A percentile compares a stretch with the other conserved stretches of the same genome.
phyloP scores from a whole-genome alignment of 2,329 filamentous ascomycete species.

The Neurospora sp. region DNA sequence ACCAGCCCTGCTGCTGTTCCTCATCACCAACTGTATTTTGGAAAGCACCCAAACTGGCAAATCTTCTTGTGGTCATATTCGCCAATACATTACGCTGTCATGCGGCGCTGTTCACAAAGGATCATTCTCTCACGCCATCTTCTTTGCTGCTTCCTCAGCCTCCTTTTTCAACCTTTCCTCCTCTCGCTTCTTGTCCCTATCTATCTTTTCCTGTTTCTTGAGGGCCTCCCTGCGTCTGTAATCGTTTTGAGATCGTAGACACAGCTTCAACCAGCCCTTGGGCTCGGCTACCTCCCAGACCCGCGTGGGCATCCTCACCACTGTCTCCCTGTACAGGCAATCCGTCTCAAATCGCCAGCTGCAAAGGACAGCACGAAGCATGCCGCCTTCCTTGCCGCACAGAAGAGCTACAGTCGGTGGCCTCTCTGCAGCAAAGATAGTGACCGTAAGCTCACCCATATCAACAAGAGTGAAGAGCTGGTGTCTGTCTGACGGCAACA shows the following conservation, averaged over 20 bases:
- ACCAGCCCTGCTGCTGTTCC: neutral
- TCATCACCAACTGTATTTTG: neutral
- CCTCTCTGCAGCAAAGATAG: constrained; percentile 24
- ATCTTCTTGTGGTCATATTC: neutral
- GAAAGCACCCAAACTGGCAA: neutral
- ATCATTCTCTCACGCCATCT: neutral
- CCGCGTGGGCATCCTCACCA: constrained; percentile 30
- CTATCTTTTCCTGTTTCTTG: neutral
- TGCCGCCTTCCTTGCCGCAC: constrained; percentile 33
- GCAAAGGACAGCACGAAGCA: constrained; percentile 33
- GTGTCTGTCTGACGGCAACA: neutral
- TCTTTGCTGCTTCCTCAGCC: neutral
- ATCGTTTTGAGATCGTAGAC: neutral
- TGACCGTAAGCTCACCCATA: constrained; percentile 25
- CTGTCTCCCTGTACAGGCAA: constrained; percentile 32
- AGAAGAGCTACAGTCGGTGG: constrained; percentile 31
- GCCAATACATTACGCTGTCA: neutral
- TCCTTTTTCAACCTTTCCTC: neutral
- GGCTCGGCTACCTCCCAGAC: neutral
- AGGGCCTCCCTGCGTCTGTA: neutral
- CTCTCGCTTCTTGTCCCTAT: neutral
- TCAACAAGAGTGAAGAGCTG: constrained; percentile 28
- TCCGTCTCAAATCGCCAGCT: constrained; percentile 32
- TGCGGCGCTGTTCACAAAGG: neutral
- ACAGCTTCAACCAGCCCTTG: neutral